Conservation (phyloP, 2,329 filamentous ascomycete genomes). For the Trichoderma sp. region DNA sequence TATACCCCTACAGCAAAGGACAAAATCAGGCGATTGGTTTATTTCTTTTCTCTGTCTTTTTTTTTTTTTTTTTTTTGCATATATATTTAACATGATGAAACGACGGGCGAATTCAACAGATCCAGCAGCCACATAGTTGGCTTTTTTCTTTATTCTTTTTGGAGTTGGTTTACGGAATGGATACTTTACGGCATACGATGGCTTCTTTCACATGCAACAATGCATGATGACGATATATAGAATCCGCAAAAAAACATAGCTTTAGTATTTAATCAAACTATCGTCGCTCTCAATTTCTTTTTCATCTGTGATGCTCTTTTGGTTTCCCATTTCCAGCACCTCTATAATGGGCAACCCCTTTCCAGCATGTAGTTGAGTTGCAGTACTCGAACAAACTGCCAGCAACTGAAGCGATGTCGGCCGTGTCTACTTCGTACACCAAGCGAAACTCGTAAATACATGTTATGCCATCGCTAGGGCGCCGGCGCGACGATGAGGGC, state of each 20-base stretch:
- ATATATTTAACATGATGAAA: not conserved
- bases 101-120: not conserved
- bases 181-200: not conserved
- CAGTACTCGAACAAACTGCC: not conserved
- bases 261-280: slow-evolving; percentile 3
- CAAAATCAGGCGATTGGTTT: not conserved
- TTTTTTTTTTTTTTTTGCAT: not conserved
- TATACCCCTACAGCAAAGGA: slow-evolving; percentile 15
- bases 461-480: not conserved
- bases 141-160: not conserved
- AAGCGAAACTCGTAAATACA: not conserved
- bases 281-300: not conserved
- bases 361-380: not conserved
- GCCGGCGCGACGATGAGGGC: not conserved
- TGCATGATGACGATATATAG: not conserved
- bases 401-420: not conserved
- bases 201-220: not conserved
- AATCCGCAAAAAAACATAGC: not conserved
- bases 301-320: not conserved
- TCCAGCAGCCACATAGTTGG: not conserved
- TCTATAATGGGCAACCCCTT: not conserved
- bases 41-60: not conserved
- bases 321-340: not conserved
- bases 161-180: not conserved
- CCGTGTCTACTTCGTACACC: not conserved